Percentiles rank a stretch among this genome's conserved stretches.
These are phyloP conservation scores for Lactarius indigo DNA, from an alignment of 768 basidiomycete genomes.

Conservation along the genomic window DNA sequence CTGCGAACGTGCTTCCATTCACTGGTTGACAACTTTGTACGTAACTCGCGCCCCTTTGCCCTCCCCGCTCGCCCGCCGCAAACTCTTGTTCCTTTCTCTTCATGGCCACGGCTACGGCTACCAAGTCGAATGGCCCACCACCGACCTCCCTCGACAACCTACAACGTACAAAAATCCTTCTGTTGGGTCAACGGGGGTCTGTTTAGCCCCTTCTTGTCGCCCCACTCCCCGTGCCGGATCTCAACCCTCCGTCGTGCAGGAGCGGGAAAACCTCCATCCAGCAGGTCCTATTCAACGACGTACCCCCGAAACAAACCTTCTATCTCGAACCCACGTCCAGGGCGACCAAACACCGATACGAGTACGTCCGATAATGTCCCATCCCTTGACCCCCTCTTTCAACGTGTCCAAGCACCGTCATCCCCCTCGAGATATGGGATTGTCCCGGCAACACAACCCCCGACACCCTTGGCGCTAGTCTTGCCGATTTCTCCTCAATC, in stretches of 20 bases:
- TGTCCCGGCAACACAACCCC: slow-evolving; percentile 84
- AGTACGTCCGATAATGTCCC: slow-evolving; percentile 52
- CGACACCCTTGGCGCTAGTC: slow-evolving; percentile 69
- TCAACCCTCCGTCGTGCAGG: slow-evolving; percentile 39
- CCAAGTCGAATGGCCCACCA: slow-evolving; percentile 15
- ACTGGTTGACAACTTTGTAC: slow-evolving; percentile 1
- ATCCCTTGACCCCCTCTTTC: slow-evolving; percentile 5
- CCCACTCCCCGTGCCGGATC: background rate
- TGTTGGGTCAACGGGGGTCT: slow-evolving; percentile 71
- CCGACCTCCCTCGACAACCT: slow-evolving; percentile 27
- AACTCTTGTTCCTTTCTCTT: background rate
- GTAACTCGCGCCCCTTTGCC: background rate
- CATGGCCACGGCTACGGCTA: slow-evolving; percentile 11
- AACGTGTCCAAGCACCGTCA: slow-evolving; percentile 60
- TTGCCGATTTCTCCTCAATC: slow-evolving; percentile 78
- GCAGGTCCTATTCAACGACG: slow-evolving; percentile 85
- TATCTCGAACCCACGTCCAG: slow-evolving; percentile 86
- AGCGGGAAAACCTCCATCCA: slow-evolving; percentile 91
- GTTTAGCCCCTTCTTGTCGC: slow-evolving; percentile 17
- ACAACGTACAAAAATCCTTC: slow-evolving; percentile 62
- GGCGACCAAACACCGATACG: slow-evolving; percentile 67
- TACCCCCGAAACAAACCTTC: slow-evolving; percentile 81
- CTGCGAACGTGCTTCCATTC: slow-evolving; percentile 16
- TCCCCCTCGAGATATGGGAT: slow-evolving; percentile 94
- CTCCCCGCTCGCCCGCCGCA: background rate